These are phyloP conservation scores for Termitomyces sp. DNA, from an alignment of 768 basidiomycete genomes.

Conservation along the genomic window DNA sequence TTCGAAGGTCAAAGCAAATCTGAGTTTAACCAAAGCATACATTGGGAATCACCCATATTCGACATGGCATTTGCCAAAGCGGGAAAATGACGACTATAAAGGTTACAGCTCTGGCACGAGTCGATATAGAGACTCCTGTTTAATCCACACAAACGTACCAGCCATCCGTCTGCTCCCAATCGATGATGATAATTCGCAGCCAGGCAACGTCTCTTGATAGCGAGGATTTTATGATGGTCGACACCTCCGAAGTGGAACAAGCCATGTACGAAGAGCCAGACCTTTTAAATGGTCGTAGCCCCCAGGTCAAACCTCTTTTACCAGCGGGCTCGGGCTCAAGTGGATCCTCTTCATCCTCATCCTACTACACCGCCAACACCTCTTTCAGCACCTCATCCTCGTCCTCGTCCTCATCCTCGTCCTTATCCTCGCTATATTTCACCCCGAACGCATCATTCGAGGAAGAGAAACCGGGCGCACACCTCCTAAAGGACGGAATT, in stretches of 20 bases:
- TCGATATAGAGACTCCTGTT: background rate
- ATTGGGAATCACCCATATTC: no score
- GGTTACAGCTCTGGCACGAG: background rate
- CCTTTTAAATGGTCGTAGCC: background rate
- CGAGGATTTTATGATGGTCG: background rate
- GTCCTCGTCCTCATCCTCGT: background rate
- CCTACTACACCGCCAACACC: background rate
- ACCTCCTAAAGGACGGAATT: background rate
- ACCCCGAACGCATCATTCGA: background rate
- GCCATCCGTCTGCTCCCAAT: no score
- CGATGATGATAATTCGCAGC: background rate
- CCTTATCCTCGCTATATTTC: conserved; percentile 1
- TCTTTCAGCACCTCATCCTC: background rate
- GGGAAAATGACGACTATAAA: background rate
- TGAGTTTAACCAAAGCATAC: background rate
- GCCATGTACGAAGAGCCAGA: background rate
- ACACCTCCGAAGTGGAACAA: background rate
- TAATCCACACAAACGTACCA: background rate
- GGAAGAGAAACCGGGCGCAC: background rate
- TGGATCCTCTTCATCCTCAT: background rate
- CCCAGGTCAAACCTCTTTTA: background rate
- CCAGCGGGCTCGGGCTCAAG: background rate
- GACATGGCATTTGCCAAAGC: background rate
- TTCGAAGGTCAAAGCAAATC: background rate
- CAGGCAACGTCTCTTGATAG: background rate